Evolutionary conservation across 495 filamentous ascomycete genomes (phyloP), one percentile per base, ranked within the genome.

Genomic region (Talaromyces wortmannii): DNA sequence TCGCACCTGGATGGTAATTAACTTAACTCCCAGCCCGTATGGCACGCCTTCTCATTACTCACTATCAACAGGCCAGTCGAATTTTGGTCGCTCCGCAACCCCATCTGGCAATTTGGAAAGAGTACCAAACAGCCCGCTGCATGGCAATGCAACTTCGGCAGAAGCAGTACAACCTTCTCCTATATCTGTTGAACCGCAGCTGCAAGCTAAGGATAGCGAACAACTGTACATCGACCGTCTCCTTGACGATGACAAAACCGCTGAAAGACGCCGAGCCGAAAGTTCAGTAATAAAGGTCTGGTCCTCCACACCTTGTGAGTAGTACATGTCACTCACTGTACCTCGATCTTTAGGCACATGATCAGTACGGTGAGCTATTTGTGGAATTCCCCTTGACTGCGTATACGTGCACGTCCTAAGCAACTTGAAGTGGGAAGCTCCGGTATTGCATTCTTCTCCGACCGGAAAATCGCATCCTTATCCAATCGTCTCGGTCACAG

Each of bases 381-480:
- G 33, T 36, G 6, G 33, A 6, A 6, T 6, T 36, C 12, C 6
- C 33, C 12, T 36, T 36, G 33, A n/a, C n/a, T n/a, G n/a, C n/a
- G 33, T 6, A 36, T 6, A 50, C 4, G 48, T 50, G 7, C 11
- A 51, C 11, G 46, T 30, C 5, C 29, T 55, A 46, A 32, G 43
- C 45, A 29, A 29, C 12, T 46, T 53, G 12, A 47, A 69, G 66
- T 65, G 42, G 51, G 50, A 11, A 65, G 62, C 44, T 63, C 64
- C n/a, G 64, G 62, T 23, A 52, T 70, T 12, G 64, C 65, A 5
- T 70, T 72, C 54, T 70, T 70, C 54, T 72, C 67, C 1, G 64
- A 72, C 30, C 55, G 57, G 17, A 57, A 60, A 40, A 52, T 68
- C 31, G 45, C 46, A n/a, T 67, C 67, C 17, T 46, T 72, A 12